Evolutionary conservation across 306 rosid species (phyloP).

Genomic region (Vigna mungo): DNA sequence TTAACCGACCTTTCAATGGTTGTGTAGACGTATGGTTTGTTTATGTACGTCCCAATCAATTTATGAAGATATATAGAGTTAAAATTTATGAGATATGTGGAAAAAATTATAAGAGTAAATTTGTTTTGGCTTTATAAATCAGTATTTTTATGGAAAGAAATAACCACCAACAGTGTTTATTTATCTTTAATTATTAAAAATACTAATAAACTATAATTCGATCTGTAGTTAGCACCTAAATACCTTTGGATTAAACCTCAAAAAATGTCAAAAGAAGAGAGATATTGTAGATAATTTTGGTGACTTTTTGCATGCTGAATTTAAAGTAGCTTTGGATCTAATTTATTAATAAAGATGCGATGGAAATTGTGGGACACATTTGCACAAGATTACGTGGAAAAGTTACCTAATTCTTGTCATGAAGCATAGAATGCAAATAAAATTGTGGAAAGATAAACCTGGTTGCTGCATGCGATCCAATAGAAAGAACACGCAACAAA

Average conservation of each 20-base stretch:
- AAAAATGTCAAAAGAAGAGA: background rate
- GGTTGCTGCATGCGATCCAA: constrained; percentile 36
- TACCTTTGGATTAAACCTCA: background rate
- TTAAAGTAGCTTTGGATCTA: background rate
- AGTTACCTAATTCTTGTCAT: constrained; percentile 48
- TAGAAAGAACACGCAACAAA: constrained; percentile 39
- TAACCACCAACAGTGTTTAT: background rate
- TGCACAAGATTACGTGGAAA: constrained; percentile 44
- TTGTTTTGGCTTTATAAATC: no score
- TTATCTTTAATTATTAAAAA: background rate
- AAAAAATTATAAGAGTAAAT: no score
- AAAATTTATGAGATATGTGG: no score
- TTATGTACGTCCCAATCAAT: no score
- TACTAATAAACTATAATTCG: background rate
- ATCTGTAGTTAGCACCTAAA: background rate
- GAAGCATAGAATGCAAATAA: constrained; percentile 29
- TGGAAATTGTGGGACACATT: background rate
- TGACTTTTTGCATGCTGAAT: background rate
- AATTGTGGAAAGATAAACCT: constrained; percentile 22
- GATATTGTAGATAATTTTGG: background rate
- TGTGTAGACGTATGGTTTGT: no score
- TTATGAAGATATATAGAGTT: no score
- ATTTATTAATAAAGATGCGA: constrained; percentile 4
- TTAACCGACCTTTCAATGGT: no score
- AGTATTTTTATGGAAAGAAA: no score